Evolutionary conservation across 176 grass and related monocot genomes (phyloP).

Genomic region (Lolium multiflorum): DNA sequence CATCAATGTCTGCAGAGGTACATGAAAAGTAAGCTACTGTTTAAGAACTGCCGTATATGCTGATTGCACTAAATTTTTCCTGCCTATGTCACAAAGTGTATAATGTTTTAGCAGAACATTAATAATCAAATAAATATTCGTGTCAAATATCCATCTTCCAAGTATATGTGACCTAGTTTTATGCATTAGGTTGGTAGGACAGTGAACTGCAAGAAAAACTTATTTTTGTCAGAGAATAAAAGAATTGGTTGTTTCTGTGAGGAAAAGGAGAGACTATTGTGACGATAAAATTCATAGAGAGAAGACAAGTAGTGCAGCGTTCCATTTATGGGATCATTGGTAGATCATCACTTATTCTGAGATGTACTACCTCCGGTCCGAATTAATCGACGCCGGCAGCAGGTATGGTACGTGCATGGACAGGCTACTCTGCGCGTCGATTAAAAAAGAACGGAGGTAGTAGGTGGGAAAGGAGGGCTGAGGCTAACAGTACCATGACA

Average conservation of each 20-base stretch:
- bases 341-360: conserved; percentile 21
- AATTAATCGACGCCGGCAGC: too few species aligned
- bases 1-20: conserved; percentile 59
- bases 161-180: neutral
- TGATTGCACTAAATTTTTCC: conserved; percentile 21
- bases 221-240: conserved; percentile 9
- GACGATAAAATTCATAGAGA: neutral
- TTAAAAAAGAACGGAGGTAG: too few species aligned
- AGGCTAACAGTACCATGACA: conserved; percentile 53
- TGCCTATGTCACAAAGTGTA: conserved; percentile 10
- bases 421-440: too few species aligned
- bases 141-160: conserved; percentile 4
- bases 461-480: neutral
- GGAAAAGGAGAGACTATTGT: neutral
- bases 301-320: neutral
- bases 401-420: too few species aligned
- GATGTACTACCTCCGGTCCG: too few species aligned
- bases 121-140: neutral
- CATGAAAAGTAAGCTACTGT: conserved; percentile 29
- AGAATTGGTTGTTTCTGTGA: neutral
- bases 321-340: neutral
- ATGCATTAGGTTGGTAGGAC: neutral
- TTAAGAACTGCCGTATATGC: neutral
- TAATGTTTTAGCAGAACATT: conserved; percentile 11
- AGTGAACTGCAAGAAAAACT: neutral